These are phyloP conservation scores for Dendrobium chrysotoxum DNA, from an alignment of 106 monocot species.

Conservation along the genomic window DNA sequence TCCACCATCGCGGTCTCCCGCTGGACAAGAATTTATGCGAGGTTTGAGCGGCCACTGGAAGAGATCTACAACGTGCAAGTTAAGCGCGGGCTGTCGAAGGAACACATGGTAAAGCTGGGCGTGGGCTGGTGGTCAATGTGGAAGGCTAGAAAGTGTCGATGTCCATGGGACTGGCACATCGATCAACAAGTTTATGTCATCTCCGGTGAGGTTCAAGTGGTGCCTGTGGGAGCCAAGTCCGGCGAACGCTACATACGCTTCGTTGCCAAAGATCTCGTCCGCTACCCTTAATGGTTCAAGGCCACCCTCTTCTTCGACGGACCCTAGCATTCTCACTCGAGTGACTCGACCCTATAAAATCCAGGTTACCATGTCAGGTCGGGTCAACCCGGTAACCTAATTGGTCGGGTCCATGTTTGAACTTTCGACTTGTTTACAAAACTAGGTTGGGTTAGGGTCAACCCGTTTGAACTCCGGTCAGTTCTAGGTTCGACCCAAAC, in stretches of 20 bases:
- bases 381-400: too few species aligned
- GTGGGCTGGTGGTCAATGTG: constrained; percentile 68
- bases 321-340: constrained; percentile 22
- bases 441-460: too few species aligned
- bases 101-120: constrained; percentile 41
- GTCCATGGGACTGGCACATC: constrained; percentile 97
- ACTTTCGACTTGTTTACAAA: too few species aligned
- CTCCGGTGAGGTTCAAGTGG: constrained; percentile 68
- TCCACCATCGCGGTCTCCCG: background rate
- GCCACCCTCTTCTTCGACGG: constrained; percentile 82
- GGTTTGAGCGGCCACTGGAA: constrained; percentile 42
- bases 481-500: too few species aligned
- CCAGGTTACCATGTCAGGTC: too few species aligned
- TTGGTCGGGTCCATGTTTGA: too few species aligned
- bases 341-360: too few species aligned
- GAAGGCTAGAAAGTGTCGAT: constrained; percentile 58
- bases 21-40: background rate
- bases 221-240: constrained; percentile 55
- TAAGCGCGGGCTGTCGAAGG: constrained; percentile 41
- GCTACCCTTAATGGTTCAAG: constrained; percentile 93
- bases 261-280: constrained; percentile 71
- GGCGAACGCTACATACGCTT: constrained; percentile 75
- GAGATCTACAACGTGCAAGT: constrained; percentile 89
- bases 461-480: too few species aligned
- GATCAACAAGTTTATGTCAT: constrained; percentile 87